Conservation (phyloP, 306 rosid genomes). For the Arachis hypogaea region DNA sequence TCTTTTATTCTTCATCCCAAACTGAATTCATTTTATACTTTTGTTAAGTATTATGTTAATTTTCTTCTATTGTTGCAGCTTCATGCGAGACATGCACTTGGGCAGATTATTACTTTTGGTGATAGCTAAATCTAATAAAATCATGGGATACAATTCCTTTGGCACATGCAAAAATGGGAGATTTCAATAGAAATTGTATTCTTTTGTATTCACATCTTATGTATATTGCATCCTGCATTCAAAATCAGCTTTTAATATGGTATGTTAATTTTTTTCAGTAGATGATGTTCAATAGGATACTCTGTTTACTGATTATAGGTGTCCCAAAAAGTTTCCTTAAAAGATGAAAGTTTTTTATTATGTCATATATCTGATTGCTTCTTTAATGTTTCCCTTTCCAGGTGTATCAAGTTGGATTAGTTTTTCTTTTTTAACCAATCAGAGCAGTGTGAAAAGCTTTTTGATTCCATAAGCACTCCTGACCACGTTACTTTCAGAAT, state of each 20-base stretch:
- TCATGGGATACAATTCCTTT: slow-evolving; percentile 14
- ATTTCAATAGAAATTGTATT: slow-evolving; percentile 39
- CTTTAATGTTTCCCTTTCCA: slow-evolving; percentile 22
- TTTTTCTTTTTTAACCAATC: slow-evolving; percentile 33
- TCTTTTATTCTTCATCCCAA: too few species aligned
- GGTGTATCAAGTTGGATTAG: too few species aligned
- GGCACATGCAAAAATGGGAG: slow-evolving; percentile 36
- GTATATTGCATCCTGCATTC: slow-evolving; percentile 37
- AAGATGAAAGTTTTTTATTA: slow-evolving; percentile 11
- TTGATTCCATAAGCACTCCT: slow-evolving; percentile 47
- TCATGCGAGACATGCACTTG: slow-evolving; percentile 67
- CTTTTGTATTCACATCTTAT: slow-evolving; percentile 38
- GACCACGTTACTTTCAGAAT: slow-evolving; percentile 37
- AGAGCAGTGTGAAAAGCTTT: slow-evolving; percentile 49
- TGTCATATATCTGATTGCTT: slow-evolving; percentile 14
- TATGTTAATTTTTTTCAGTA: too few species aligned
- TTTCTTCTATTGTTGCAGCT: slow-evolving; percentile 54
- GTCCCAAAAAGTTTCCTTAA: slow-evolving; percentile 12
- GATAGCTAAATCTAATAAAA: slow-evolving; percentile 47
- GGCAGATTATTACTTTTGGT: slow-evolving; percentile 58
- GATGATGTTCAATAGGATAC: too few species aligned
- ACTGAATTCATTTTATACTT: too few species aligned
- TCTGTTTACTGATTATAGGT: background rate
- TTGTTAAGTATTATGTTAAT: background rate
- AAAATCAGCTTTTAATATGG: slow-evolving; percentile 27